Percentiles rank a stretch among this genome's conserved stretches.
Conservation (phyloP, 768 basidiomycete genomes). For the Psilocybe cyanescens region DNA sequence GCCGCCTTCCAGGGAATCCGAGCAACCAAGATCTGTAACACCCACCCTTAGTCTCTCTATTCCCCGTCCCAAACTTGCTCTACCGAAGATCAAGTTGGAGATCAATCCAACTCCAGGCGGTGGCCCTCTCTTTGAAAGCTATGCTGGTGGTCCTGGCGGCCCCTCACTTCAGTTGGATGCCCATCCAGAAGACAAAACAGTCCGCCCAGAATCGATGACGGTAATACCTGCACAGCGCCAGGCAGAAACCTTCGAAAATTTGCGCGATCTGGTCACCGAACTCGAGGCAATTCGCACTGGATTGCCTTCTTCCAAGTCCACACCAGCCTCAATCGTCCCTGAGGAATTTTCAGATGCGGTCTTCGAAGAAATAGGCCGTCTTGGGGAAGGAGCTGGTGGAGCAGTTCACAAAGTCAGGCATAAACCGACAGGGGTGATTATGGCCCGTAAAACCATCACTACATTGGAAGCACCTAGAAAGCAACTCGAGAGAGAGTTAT, state of each 20-base stretch:
- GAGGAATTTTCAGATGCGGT: slow-evolving; percentile 67
- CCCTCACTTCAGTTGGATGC: slow-evolving; percentile 25
- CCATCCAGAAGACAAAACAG: slow-evolving; percentile 44
- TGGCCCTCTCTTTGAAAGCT: slow-evolving; percentile 39
- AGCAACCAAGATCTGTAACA: slow-evolving; percentile 28
- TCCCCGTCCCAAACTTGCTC: slow-evolving; percentile 23
- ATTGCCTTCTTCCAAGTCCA: slow-evolving; percentile 19
- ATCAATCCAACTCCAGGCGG: slow-evolving; percentile 23
- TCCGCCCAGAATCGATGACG: slow-evolving; percentile 42
- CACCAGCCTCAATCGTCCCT: slow-evolving; percentile 24
- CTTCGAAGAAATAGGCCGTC: slow-evolving; percentile 74
- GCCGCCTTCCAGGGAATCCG: slow-evolving; percentile 26
- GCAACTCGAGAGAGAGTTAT: slow-evolving; percentile 91
- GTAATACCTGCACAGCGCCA: slow-evolving; percentile 31
- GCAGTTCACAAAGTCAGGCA: slow-evolving; percentile 95
- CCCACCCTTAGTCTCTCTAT: slow-evolving; percentile 30
- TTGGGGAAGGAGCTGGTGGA: slow-evolving; percentile 96
- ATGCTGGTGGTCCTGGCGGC: slow-evolving; percentile 45
- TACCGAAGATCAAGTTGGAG: slow-evolving; percentile 27
- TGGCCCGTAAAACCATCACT: slow-evolving; percentile 96
- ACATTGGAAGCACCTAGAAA: slow-evolving; percentile 89
- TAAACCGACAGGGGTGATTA: slow-evolving; percentile 73
- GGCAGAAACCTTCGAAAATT: slow-evolving; percentile 38
- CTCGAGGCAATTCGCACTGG: slow-evolving; percentile 35
- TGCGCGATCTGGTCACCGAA: slow-evolving; percentile 40